Evolutionary conservation across 495 filamentous ascomycete species (phyloP).

Genomic region (Penicillium parvum): DNA sequence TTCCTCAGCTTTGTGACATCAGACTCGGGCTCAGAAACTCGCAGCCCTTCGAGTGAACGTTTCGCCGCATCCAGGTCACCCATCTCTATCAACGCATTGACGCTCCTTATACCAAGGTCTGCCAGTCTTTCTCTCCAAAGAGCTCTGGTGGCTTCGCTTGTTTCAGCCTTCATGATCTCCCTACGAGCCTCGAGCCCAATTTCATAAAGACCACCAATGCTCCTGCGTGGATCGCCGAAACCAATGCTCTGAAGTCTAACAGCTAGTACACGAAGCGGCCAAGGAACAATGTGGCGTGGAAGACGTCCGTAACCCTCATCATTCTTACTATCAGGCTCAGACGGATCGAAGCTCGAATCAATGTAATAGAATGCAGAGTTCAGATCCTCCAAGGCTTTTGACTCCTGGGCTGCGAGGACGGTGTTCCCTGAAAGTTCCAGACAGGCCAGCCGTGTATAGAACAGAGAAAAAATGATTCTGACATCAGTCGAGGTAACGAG

Average conservation of each 20-base stretch:
- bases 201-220: constrained; percentile 86
- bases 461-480: constrained; percentile 63
- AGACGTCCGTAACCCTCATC: constrained; percentile 22
- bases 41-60: constrained; percentile 54
- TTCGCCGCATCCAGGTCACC: constrained; percentile 74
- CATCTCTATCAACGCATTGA: constrained; percentile 83
- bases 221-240: constrained; percentile 74
- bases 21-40: constrained; percentile 32
- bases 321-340: constrained; percentile 33
- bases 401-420: constrained; percentile 77
- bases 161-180: constrained; percentile 39
- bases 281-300: constrained; percentile 65
- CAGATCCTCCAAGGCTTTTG: constrained; percentile 76
- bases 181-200: constrained; percentile 70
- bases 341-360: constrained; percentile 18
- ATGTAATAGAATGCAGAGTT: constrained; percentile 66
- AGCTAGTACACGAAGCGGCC: constrained; percentile 77
- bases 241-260: constrained; percentile 81
- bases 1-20: constrained; percentile 39
- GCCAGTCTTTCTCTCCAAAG: constrained; percentile 65
- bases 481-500: constrained; percentile 52
- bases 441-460: constrained; percentile 80
- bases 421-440: constrained; percentile 69
- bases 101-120: constrained; percentile 75
- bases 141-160: constrained; percentile 31